Conservation (phyloP, 1,139 yeast genomes). For the Yamadazyma mexicana region DNA sequence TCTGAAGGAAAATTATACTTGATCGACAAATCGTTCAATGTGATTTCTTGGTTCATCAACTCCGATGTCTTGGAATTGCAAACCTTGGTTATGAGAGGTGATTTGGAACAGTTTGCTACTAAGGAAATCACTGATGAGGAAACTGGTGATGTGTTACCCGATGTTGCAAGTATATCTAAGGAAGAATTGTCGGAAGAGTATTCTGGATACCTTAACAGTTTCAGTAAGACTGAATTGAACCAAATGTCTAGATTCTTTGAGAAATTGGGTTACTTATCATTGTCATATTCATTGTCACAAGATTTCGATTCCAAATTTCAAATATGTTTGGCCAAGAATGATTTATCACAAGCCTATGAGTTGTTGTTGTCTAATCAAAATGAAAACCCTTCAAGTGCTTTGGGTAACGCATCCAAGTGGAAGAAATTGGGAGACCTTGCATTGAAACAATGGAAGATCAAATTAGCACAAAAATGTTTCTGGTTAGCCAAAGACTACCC, state of each 20-base stretch:
- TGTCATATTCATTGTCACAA: constrained; percentile 79
- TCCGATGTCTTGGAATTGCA: constrained; percentile 90
- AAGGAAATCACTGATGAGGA: constrained; percentile 35
- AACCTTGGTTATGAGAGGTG: constrained; percentile 93
- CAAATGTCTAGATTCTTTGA: constrained; percentile 92
- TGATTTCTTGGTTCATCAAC: constrained; percentile 79
- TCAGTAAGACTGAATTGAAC: constrained; percentile 67
- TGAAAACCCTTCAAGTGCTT: constrained; percentile 38
- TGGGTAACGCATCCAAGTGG: constrained; percentile 64
- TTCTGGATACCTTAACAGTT: constrained; percentile 36
- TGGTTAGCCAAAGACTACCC: constrained; percentile 79
- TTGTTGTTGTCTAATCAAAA: constrained; percentile 63
- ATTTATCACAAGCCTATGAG: constrained; percentile 69
- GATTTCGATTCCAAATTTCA: constrained; percentile 88
- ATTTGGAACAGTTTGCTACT: constrained; percentile 54
- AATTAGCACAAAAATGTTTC: constrained; percentile 79
- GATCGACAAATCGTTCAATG: constrained; percentile 85
- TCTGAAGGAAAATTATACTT: constrained; percentile 88
- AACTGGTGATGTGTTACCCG: constrained; percentile 40
- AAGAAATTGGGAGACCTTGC: constrained; percentile 89
- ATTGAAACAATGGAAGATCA: constrained; percentile 72
- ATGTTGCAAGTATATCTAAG: constrained; percentile 58
- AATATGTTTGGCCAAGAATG: constrained; percentile 55
- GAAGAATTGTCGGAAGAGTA: constrained; percentile 64
- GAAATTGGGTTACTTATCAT: constrained; percentile 82